These are phyloP conservation scores for Aphanomyces invadans DNA, from an alignment of 352 stramenopile genomes.

Conservation along the genomic window DNA sequence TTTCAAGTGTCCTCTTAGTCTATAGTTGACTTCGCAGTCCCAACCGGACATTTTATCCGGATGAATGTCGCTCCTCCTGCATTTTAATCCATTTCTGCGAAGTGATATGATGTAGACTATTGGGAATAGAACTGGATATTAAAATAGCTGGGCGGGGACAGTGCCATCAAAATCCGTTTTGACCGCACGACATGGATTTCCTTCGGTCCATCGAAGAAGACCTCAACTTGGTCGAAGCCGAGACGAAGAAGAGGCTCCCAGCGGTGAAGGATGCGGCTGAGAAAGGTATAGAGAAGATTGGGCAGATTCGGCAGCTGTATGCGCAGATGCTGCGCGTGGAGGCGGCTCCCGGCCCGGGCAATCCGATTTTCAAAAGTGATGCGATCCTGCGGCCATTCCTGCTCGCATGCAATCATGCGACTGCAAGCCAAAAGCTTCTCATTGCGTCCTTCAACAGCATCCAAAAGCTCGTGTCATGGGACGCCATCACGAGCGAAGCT, in stretches of 20 bases:
- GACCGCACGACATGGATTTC: conserved; percentile 76
- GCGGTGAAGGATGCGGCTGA: conserved; percentile 96
- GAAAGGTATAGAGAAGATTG: conserved; percentile 89
- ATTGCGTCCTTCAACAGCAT: conserved; percentile 92
- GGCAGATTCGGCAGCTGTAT: conserved; percentile 93
- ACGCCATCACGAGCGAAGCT: conserved; percentile 92
- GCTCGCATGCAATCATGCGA: conserved; percentile 95
- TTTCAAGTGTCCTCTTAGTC: too few species aligned
- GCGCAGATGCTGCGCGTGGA: conserved; percentile 71
- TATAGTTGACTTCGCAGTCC: not conserved
- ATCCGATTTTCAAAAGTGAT: conserved; percentile 89
- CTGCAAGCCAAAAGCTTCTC: conserved; percentile 90
- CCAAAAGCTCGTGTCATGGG: conserved; percentile 90
- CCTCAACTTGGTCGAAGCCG: conserved; percentile 70
- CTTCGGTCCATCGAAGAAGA: conserved; percentile 84
- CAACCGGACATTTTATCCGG: conserved; percentile 9
- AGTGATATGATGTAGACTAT: not conserved
- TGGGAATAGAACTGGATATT: not conserved
- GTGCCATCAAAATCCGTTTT: not conserved
- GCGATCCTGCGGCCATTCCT: conserved; percentile 95
- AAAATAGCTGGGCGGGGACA: not conserved
- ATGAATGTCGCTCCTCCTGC: not conserved
- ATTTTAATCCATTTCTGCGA: not conserved
- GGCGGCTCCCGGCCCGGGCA: conserved; percentile 79
- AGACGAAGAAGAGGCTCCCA: conserved; percentile 87